Evolutionary conservation across 768 basidiomycete genomes (phyloP), one percentile per base, ranked within the genome.

Genomic region (Gautieria morchelliformis): DNA sequence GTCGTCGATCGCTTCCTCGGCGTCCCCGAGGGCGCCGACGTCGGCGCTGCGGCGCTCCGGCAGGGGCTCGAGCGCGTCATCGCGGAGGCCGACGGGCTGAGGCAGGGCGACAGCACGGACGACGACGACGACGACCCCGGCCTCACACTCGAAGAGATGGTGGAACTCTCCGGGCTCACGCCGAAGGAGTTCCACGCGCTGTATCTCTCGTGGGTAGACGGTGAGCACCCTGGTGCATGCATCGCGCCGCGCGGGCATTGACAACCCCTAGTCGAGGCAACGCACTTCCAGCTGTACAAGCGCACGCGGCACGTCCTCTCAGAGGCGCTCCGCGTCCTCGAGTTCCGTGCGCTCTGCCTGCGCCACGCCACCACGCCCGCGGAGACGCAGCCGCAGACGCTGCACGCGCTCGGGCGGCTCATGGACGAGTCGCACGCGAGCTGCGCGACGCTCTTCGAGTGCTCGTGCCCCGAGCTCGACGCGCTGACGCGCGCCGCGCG

Each of bases 371-470:
- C 63, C 17, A 63, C 66, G 9, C 52, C 62, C 19, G 62, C 56
- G 12, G 63, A 65, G 12, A 54, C 70, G n/a, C n/a, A n/a, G 1
- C 62, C 66, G 44, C 49, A 55, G 33, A 66, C 65, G n/a, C 73
- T 84, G 11, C 63, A 71, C 42, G 69, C 70, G 33, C 79, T 91
- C 6, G 93, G 91, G 19, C 67, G 65, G 19, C 68, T 93, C 54
- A 90, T 94, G 87, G 82, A 90, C 64, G 82, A 82, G 53, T 88
- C 85, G 17, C 89, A 92, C 66, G 70, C 70, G 46, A 85, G 83
- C 64, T 93, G 91, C 68, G 64, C 78, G 35, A 67, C 75, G 44
- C 67, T 86, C 9, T 94, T 78, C 65, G 84, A 93, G 60, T 92
- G 88, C 70, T 88, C 87, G 8, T 87, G 87, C 65, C 77, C 81